Base-by-base conservation (phyloP, 352 stramenopile species). In the Pythium diclinum region DNA sequence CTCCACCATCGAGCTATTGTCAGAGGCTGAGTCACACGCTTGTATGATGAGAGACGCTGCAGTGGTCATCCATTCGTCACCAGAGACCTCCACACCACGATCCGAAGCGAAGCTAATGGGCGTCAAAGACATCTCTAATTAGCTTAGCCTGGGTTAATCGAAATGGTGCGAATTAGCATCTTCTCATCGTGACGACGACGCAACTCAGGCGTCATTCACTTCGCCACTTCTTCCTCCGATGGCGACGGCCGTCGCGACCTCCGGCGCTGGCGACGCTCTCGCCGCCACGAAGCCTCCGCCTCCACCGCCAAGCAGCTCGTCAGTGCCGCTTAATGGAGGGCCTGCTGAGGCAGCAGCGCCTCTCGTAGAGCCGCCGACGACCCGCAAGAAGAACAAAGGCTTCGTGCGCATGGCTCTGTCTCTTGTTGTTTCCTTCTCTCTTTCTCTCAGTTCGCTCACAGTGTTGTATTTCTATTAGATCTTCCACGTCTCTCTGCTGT, bases 401-500 rank as follows among this genome's bases (percentile, higher is more conserved):
- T 63, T 81, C 48, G 73, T 79, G 63, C 53, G 67, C 34, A 40
- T 48, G 56, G n/a, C 16, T 60, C 42, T n/a, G 16, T 49, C 42
- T 49, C 42, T 11, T 48, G 17, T 8, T 4, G 16, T 49, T 17
- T 49, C 17, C 6, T 13, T 9, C 42, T 13, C 5, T 49, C 14
- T 16, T 5, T 13, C 42, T 49, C 42, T n/a, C 42, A 10, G 4
- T 49, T 49, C 42, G 6, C 42, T 49, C 9, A n/a, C 9, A 16
- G 6, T 49, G 8, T 49, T 21, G 17, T 25, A 5, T 17, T 49
- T 17, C 25, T 28, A 28, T 28, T 58, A 88, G 79, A 60, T 91
- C 32, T 91, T 90, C 66, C 79, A 91, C 59, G 73, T 94, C n/a
- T 92, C 85, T 28, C 71, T 94, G 40, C 67, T 88, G 59, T 94